Base-by-base conservation (phyloP, 306 rosid species). In the Trifolium subterraneum region DNA sequence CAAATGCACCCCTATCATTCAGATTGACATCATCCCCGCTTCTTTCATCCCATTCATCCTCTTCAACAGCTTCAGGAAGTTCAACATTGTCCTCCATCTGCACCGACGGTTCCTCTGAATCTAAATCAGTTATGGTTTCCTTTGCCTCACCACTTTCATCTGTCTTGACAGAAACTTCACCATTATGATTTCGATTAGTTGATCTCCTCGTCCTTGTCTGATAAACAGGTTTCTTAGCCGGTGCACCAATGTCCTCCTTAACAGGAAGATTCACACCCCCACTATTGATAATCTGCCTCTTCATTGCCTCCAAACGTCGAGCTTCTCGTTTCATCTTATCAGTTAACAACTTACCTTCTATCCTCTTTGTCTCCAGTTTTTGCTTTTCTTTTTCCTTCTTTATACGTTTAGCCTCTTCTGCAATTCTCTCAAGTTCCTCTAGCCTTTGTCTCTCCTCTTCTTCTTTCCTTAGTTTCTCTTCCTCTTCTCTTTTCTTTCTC, bases 21-120 rank as follows among this genome's bases (percentile, higher is more conserved):
- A 94, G 81, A 82, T 87, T 85, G 78, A 91, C 89, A 78, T 94
- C 97, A 72, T 90, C 97, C 96, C 97, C 92, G 84, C 97, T 94
- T 91, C 90, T 94, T 39, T 89, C 90, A 71, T 94, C 99, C 99
- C 97, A 94, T 73, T 88, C 96, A 71, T 94, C 80, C 50, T 90
- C 96, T 68, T 84, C 83, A 56, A 69, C 86, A 66, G 82, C 79
- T 78, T 86, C 95, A 67, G 85, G 60, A 82, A 64, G 81, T 71
- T 82, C 92, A 12, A 82, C 75, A 48, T 87, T 82, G 47, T 88
- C 90, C 65, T 88, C 92, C 55, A 64, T 84, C 59, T 47, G 85
- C 41, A 54, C 16, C 9, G 76, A 67, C 60, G 83, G 72, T 77
- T 87, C 94, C 64, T 79, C 56, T 4, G 77, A 25, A 68, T 76